Evolutionary conservation across 176 grass and related monocot genomes (phyloP), one percentile per base, ranked within the genome.

Genomic region (Phyllostachys edulis): DNA sequence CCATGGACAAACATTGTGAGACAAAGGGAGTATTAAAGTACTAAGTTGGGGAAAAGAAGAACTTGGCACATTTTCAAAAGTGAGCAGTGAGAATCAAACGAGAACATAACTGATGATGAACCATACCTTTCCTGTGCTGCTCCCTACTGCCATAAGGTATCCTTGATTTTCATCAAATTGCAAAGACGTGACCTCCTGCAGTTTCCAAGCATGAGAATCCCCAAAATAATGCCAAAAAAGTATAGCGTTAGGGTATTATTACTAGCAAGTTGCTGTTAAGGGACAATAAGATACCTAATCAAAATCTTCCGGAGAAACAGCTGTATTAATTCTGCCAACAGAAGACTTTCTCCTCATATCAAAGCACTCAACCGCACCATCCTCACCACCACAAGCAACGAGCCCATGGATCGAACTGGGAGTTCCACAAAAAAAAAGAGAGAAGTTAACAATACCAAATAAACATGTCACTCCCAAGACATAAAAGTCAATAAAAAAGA

Each of bases 341-440:
- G 92, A 87, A 87, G 89, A 92, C 82, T 90, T 98, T 75, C 82
- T 89, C 55, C 92, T 91, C 90, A 90, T 91, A 88, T 98, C 96
- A 93, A 98, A 98, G 90, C 92, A 98, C 73, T 98, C 96, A 29
- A 98, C 91, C 2, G 87, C 89, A 77, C 96, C 96, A 77, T 98
- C 96, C 67, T 93, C 91, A 63, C 89, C 96, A 80, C 96, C 96
- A 90, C 91, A 98, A 86, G 96, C 96, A 76, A 98, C 71, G 60
- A 98, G 92, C 23, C 96, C 96, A 80, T 98, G 95, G 61, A 95
- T 68, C 37, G 26, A 73, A 82, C 95, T 98, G 80, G 69, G 69
- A 88, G 75, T 59, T 82, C 38, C 44, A 56, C n/a, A n/a, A 57
- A 51, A 73, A 75, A 63, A 64, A 75, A 47, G 21, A 21, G 39